These are phyloP conservation scores for Paramarasmius palmivorus DNA, from an alignment of 1,284 basidiomycete species.

Conservation along the genomic window DNA sequence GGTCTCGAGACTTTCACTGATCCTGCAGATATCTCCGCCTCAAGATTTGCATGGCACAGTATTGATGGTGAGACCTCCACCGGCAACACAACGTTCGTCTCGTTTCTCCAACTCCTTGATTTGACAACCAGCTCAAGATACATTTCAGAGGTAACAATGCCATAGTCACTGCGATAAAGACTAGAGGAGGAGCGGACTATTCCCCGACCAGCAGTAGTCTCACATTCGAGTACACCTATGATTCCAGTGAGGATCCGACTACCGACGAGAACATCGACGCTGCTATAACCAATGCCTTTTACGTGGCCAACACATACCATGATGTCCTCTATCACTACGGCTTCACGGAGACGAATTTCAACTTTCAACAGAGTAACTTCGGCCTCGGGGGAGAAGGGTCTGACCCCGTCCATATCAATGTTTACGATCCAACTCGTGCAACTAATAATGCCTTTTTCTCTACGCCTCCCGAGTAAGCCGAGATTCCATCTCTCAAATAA, in stretches of 20 bases:
- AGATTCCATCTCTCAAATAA: background rate
- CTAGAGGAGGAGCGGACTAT: no score
- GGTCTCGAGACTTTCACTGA: conserved; percentile 41
- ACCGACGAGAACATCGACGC: conserved; percentile 40
- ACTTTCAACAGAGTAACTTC: conserved; percentile 12
- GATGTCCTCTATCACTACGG: conserved; percentile 43
- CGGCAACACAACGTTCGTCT: no score
- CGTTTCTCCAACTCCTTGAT: no score
- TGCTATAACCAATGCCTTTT: conserved; percentile 52
- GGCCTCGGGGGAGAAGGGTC: conserved; percentile 22
- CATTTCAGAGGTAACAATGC: conserved; percentile 34
- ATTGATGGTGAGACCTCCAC: no score
- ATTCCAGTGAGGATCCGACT: conserved; percentile 26
- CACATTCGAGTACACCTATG: conserved; percentile 35
- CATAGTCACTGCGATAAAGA: conserved; percentile 33
- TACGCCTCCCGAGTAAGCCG: conserved; percentile 40
- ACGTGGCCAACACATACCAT: conserved; percentile 49
- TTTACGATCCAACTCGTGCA: conserved; percentile 38
- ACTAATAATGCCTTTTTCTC: conserved; percentile 18
- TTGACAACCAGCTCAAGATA: background rate
- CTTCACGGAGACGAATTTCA: conserved; percentile 22
- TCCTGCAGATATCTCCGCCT: conserved; percentile 39
- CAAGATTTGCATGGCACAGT: conserved; percentile 48
- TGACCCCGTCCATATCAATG: conserved; percentile 44
- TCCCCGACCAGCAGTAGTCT: conserved; percentile 33